Evolutionary conservation across 345 rosid species (phyloP).

Genomic region (Carallia brachiata): DNA sequence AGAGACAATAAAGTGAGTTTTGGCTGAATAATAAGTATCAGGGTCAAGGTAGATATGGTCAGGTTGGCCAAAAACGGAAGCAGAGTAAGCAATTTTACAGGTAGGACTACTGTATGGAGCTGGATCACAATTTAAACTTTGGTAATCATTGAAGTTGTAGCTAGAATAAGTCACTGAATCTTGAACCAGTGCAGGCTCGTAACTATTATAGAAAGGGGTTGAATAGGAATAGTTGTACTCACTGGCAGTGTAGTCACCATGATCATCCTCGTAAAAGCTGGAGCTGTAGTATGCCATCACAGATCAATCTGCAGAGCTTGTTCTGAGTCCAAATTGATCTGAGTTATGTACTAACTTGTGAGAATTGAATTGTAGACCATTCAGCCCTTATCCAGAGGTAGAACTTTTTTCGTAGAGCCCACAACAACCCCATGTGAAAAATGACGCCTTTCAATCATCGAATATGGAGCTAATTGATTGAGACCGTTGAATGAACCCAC

Average conservation of each 20-base stretch:
- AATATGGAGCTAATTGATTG: too few relatives aligned
- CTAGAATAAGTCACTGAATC: conserved; percentile 4
- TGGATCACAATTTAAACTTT: conserved; percentile 17
- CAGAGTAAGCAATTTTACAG: conserved; percentile 42
- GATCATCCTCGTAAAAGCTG: conserved; percentile 8
- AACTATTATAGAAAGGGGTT: background rate
- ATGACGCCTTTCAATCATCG: too few relatives aligned
- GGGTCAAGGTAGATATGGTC: conserved; percentile 32
- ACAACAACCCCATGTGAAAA: too few relatives aligned
- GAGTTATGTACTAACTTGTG: too few relatives aligned
- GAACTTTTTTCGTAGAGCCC: too few relatives aligned
- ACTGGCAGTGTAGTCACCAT: conserved; percentile 9
- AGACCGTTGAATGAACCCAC: too few relatives aligned
- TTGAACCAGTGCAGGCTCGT: conserved; percentile 12
- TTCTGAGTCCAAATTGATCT: too few relatives aligned
- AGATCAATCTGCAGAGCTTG: conserved; percentile 1
- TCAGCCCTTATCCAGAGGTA: background rate
- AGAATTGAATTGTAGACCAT: background rate
- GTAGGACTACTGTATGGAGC: background rate
- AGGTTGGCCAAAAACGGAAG: conserved; percentile 38
- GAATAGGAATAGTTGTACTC: conserved; percentile 17
- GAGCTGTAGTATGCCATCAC: conserved; percentile 28
- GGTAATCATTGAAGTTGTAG: conserved; percentile 11
- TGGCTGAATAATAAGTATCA: conserved; percentile 5
- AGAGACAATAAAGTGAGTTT: conserved; percentile 41